A percentile compares a stretch with the other conserved stretches of the same genome.
Conservation (phyloP, 2,329 filamentous ascomycete genomes). For the Fusarium sp. region DNA sequence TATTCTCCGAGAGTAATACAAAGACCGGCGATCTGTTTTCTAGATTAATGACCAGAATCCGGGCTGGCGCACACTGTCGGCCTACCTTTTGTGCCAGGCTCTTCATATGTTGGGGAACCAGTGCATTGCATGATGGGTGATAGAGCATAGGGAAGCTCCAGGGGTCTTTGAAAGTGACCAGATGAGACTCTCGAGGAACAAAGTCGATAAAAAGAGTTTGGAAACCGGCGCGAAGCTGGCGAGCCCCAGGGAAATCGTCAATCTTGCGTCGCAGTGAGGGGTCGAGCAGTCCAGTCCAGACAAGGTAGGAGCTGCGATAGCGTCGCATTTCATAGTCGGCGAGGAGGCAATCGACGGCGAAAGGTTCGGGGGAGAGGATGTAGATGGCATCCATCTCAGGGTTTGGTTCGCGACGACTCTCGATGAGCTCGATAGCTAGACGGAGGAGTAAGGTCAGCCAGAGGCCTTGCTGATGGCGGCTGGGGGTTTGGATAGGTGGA, state of each 20-base stretch:
- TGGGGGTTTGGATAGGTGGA: conserved; percentile 29
- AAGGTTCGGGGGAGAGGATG: conserved; percentile 84
- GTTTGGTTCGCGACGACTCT: conserved; percentile 84
- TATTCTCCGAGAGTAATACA: conserved; percentile 96
- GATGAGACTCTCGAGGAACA: conserved; percentile 88
- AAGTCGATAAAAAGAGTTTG: conserved; percentile 89
- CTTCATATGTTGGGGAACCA: conserved; percentile 87
- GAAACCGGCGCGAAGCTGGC: conserved; percentile 82
- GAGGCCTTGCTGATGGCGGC: conserved; percentile 14
- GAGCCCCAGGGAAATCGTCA: conserved; percentile 75
- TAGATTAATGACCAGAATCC: conserved; percentile 3
- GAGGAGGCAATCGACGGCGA: conserved; percentile 93
- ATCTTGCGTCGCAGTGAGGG: conserved; percentile 78
- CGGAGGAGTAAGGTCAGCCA: conserved; percentile 30
- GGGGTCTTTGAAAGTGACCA: conserved; percentile 92
- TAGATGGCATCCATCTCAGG: conserved; percentile 96
- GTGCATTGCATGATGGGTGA: conserved; percentile 87
- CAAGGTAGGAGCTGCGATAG: conserved; percentile 82
- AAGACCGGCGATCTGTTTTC: conserved; percentile 63
- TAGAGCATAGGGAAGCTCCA: conserved; percentile 96
- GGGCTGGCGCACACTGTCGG: not conserved
- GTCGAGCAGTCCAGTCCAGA: conserved; percentile 86
- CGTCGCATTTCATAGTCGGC: conserved; percentile 88
- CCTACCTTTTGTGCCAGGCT: conserved; percentile 86
- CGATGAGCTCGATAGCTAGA: conserved; percentile 92